phyloP scores from a whole-genome alignment of 805 yeast genomes.

The Saturnispora gosingensis region DNA sequence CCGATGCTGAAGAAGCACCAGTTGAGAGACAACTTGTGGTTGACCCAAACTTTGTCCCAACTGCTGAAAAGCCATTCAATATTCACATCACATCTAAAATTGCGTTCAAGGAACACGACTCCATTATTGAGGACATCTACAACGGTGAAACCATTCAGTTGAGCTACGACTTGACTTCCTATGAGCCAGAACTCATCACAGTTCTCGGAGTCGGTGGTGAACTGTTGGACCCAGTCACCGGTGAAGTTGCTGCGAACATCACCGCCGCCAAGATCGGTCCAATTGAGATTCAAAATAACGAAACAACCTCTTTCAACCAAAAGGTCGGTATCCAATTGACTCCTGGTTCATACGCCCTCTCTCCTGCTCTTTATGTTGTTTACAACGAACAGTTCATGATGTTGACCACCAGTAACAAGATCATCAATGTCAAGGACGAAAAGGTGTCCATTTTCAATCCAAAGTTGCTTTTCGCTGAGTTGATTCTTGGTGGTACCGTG shows the following conservation, averaged over 20 bases:
- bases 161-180: constrained; percentile 42
- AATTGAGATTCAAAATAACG: constrained; percentile 40
- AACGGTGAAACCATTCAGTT: constrained; percentile 48
- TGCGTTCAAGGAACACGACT: constrained; percentile 27
- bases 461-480: constrained; percentile 54
- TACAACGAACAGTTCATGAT: constrained; percentile 41
- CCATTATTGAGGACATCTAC: constrained; percentile 34
- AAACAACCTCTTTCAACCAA: constrained; percentile 44
- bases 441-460: constrained; percentile 67
- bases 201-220: constrained; percentile 65
- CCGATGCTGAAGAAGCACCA: constrained; percentile 2
- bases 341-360: constrained; percentile 47
- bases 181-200: constrained; percentile 40
- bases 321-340: constrained; percentile 47
- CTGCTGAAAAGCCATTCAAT: constrained; percentile 33
- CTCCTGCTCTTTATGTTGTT: constrained; percentile 50
- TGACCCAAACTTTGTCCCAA: constrained; percentile 23
- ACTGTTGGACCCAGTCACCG: constrained; percentile 45
- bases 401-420: constrained; percentile 49
- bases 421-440: constrained; percentile 51
- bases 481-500: constrained; percentile 40
- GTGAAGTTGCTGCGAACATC: constrained; percentile 47
- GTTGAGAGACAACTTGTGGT: constrained; percentile 15
- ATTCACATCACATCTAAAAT: constrained; percentile 42
- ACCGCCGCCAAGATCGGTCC: constrained; percentile 61